Percentiles rank a stretch among this genome's conserved stretches.
phyloP scores from a whole-genome alignment of 208 protist species.

The Trypanosomatidae sp. region DNA sequence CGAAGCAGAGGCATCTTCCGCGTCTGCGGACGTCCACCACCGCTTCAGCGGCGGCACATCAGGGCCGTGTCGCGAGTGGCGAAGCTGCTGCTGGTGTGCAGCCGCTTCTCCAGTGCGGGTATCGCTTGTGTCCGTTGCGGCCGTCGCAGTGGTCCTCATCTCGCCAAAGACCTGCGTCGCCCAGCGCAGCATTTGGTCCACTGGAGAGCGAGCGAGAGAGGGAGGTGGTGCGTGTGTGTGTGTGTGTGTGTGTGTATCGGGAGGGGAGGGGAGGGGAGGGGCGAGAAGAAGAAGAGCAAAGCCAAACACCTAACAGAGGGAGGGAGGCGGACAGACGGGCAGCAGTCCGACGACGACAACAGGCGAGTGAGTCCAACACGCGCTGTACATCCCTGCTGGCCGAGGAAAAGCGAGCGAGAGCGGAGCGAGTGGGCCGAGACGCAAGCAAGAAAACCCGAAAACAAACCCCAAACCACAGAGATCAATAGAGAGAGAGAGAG shows the following conservation, averaged over 20 bases:
- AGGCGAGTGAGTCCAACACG: background rate
- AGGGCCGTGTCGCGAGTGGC: background rate
- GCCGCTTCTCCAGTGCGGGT: too few relatives aligned
- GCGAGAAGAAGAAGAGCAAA: background rate
- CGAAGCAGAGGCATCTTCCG: background rate
- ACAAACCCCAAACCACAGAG: background rate
- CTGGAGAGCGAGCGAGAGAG: background rate
- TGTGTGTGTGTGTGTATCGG: background rate
- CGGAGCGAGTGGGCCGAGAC: too few relatives aligned
- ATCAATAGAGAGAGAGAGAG: slow-evolving; percentile 4
- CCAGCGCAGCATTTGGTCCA: slow-evolving; percentile 1
- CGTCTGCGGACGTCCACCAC: background rate
- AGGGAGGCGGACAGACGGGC: background rate
- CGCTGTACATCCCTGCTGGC: too few relatives aligned
- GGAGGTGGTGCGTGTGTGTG: background rate
- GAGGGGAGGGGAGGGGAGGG: background rate
- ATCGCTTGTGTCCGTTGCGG: background rate
- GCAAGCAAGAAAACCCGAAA: too few relatives aligned
- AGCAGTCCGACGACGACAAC: background rate
- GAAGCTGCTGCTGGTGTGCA: background rate
- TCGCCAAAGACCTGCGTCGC: background rate
- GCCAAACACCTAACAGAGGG: background rate
- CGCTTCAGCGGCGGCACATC: slow-evolving; percentile 14
- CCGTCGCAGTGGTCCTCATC: background rate
- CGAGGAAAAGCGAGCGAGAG: background rate